These are phyloP conservation scores for Fraxinus anomala DNA, from an alignment of 257 asterid genomes.

Conservation along the genomic window DNA sequence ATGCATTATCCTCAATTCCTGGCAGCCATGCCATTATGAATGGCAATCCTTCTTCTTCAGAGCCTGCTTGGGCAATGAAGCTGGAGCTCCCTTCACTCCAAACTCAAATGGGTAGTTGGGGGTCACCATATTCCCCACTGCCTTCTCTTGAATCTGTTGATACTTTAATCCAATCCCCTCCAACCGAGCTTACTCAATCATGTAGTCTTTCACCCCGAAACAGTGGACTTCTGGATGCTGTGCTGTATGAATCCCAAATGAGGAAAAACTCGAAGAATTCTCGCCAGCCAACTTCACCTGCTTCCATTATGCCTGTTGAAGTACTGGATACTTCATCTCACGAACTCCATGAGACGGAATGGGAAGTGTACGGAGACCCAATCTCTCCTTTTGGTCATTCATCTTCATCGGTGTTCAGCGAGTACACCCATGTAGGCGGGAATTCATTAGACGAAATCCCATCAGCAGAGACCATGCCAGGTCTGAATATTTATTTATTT, in stretches of 20 bases:
- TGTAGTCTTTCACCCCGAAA: conserved; percentile 52
- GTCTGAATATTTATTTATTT: conserved; percentile 34
- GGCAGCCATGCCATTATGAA: conserved; percentile 61
- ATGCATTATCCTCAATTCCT: conserved; percentile 35
- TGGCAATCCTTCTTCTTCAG: conserved; percentile 73
- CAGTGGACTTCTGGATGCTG: conserved; percentile 74
- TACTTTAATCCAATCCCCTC: conserved; percentile 59
- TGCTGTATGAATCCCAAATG: conserved; percentile 53
- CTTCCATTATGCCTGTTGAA: conserved; percentile 36
- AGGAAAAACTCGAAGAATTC: conserved; percentile 37
- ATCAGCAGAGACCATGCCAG: conserved; percentile 40
- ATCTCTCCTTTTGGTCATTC: conserved; percentile 57
- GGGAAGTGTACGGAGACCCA: conserved; percentile 53
- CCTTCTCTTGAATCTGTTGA: conserved; percentile 65
- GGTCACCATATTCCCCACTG: conserved; percentile 60
- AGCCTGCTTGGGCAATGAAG: conserved; percentile 72
- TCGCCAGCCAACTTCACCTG: conserved; percentile 30
- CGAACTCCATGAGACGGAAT: conserved; percentile 40
- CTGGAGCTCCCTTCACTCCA: conserved; percentile 99
- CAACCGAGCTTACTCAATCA: conserved; percentile 39
- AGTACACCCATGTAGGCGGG: conserved; percentile 47
- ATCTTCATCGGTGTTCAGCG: conserved; percentile 53
- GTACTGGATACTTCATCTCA: conserved; percentile 41
- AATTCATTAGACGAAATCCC: conserved; percentile 53
- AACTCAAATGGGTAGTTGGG: conserved; percentile 67